Evolutionary conservation across 2,329 filamentous ascomycete genomes (phyloP), one percentile per base, ranked within the genome.

Genomic region (Thelonectria rubi): DNA sequence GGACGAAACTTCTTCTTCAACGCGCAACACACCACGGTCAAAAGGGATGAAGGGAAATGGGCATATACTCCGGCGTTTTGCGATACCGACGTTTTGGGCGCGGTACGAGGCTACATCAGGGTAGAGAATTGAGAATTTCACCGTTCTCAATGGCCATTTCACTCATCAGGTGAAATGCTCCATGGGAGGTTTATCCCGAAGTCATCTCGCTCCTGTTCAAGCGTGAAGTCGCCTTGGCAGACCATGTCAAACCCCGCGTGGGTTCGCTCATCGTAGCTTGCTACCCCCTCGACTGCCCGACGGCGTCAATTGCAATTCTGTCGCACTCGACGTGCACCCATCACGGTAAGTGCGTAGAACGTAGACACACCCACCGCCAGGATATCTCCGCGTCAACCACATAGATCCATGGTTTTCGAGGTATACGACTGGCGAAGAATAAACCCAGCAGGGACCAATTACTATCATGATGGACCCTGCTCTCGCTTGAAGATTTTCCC

Each of bases 361-460:
- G 30, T 34, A 55, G 30, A 4, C 24, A 17, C 62, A 52, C 45
- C 56, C 63, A 76, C 81, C 91, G 92, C 92, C 88, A 90, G 85
- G 81, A 87, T 93, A 97, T 97, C 92, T 91, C 91, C 92, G 89
- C 88, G 87, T 89, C 84, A 86, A 89, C 87, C 90, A 84, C 81
- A 73, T 71, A 80, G 73, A 72, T 79, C 82, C 74, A 90, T 92
- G 91, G 89, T 88, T 90, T 85, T 87, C 87, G 88, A 92, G 93
- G 90, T 97, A 97, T 88, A 97, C 91, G 88, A 88, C 86, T 94
- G 87, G 93, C 93, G 91, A 84, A 97, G 84, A 97, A 79, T 72
- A 84, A 95, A 80, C 74, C 76, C 71, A 77, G 78, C 74, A 75
- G 74, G 72, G 77, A 76, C 71, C 71, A 75, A 66, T 67, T 71